Evolutionary conservation across 1,284 basidiomycete species (phyloP).

Genomic region (Irpex sp.): DNA sequence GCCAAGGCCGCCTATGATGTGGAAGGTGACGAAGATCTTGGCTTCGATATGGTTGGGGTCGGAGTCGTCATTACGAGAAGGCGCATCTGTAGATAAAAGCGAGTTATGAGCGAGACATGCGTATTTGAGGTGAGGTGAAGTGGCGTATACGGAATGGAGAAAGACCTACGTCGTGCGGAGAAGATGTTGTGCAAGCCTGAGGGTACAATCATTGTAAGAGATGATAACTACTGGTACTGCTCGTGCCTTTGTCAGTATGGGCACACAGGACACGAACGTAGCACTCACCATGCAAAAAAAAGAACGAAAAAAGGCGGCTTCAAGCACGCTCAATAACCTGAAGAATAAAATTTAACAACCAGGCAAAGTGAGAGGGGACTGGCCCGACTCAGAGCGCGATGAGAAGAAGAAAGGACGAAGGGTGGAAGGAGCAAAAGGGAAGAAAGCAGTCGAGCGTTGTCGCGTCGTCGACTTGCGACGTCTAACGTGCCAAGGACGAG

Average conservation of each 20-base stretch:
- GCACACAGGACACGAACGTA: neutral
- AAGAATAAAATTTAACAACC: neutral
- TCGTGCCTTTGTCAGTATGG: neutral
- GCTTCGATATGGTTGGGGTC: conserved; percentile 12
- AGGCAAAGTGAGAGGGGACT: neutral
- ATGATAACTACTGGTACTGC: neutral
- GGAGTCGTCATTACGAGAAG: neutral
- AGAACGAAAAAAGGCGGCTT: neutral
- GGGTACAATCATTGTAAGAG: neutral
- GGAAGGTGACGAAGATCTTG: conserved; percentile 28
- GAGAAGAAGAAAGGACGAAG: neutral
- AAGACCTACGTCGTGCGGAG: neutral
- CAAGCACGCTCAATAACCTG: neutral
- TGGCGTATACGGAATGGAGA: neutral
- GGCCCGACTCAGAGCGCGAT: neutral
- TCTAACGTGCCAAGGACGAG: neutral
- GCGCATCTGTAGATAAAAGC: neutral
- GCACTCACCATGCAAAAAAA: neutral
- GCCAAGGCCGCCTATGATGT: conserved; percentile 27
- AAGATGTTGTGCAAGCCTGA: neutral
- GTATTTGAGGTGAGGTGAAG: neutral
- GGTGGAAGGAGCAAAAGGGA: neutral
- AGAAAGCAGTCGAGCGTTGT: neutral
- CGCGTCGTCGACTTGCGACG: neutral
- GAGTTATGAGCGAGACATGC: neutral